These are phyloP conservation scores for Hypoxylon intermedium DNA, from an alignment of 495 filamentous ascomycete species.

Conservation along the genomic window DNA sequence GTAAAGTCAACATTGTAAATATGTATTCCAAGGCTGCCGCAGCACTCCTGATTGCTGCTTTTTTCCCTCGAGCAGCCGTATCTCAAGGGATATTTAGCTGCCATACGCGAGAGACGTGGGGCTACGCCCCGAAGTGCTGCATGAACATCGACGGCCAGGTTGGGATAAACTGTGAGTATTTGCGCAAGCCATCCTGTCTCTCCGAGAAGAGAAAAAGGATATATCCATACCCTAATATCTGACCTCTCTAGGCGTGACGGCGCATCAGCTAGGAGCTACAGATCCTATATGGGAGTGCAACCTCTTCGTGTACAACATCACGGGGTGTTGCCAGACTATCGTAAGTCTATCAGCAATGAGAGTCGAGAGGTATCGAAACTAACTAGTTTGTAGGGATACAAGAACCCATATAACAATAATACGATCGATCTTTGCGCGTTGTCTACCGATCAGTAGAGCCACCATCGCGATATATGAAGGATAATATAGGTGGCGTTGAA, in stretches of 20 bases:
- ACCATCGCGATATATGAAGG: no score
- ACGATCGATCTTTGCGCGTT: slow-evolving; percentile 39
- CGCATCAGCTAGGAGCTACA: slow-evolving; percentile 36
- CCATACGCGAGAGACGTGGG: slow-evolving; percentile 26
- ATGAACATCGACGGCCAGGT: slow-evolving; percentile 40
- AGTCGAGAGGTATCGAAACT: background rate
- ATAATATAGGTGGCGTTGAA: no score
- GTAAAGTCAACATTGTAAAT: background rate
- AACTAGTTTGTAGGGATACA: slow-evolving; percentile 32
- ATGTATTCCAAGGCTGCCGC: slow-evolving; percentile 23
- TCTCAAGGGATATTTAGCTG: slow-evolving; percentile 35
- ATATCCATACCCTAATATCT: background rate
- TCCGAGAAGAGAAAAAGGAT: background rate
- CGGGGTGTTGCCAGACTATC: slow-evolving; percentile 41
- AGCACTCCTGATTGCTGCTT: slow-evolving; percentile 18
- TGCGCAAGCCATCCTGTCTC: background rate
- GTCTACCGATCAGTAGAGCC: slow-evolving; percentile 15
- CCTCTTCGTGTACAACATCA: slow-evolving; percentile 42
- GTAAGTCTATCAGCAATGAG: slow-evolving; percentile 19
- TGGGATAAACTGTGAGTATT: slow-evolving; percentile 39
- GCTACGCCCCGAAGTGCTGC: slow-evolving; percentile 40
- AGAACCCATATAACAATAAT: slow-evolving; percentile 39
- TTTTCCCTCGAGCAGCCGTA: slow-evolving; percentile 20
- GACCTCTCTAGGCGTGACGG: slow-evolving; percentile 26
- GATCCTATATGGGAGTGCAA: slow-evolving; percentile 42